phyloP scores from a whole-genome alignment of 2,329 filamentous ascomycete species.

The Fusarium poae region DNA sequence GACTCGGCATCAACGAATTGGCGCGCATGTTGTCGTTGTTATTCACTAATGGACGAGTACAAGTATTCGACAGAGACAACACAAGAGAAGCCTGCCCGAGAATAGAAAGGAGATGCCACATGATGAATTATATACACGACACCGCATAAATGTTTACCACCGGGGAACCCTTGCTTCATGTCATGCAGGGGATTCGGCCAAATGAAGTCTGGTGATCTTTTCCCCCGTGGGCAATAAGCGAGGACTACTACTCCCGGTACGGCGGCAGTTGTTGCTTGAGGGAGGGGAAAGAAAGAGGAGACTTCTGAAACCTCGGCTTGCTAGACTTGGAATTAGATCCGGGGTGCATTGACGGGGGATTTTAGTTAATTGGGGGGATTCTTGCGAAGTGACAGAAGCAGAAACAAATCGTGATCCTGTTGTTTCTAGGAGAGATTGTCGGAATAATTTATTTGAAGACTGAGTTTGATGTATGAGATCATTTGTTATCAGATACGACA shows the following conservation, averaged over 20 bases:
- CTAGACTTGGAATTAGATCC: conserved; percentile 21
- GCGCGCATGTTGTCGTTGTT: conserved; percentile 22
- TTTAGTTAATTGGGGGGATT: not conserved
- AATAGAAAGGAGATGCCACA: not conserved
- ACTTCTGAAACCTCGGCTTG: conserved; percentile 31
- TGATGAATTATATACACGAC: conserved; percentile 19
- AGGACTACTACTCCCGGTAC: not conserved
- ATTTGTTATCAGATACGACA: not conserved
- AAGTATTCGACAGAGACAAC: conserved; percentile 7
- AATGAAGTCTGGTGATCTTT: conserved; percentile 15
- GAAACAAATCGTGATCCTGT: not conserved
- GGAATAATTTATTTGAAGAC: not conserved
- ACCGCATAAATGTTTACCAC: conserved; percentile 27
- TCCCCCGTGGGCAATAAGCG: not conserved
- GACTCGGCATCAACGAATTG: conserved; percentile 11
- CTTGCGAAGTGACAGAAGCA: not conserved
- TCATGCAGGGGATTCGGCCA: not conserved
- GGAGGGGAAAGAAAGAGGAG: conserved; percentile 1
- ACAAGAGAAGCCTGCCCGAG: not conserved
- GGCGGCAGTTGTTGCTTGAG: conserved; percentile 24
- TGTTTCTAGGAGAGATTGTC: not conserved
- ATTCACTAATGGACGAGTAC: not conserved
- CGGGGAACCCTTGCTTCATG: not conserved
- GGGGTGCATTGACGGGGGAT: conserved; percentile 18
- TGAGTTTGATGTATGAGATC: not conserved